Conservation (phyloP, 2,329 filamentous ascomycete genomes). For the Trichoderma cornu-damae region DNA sequence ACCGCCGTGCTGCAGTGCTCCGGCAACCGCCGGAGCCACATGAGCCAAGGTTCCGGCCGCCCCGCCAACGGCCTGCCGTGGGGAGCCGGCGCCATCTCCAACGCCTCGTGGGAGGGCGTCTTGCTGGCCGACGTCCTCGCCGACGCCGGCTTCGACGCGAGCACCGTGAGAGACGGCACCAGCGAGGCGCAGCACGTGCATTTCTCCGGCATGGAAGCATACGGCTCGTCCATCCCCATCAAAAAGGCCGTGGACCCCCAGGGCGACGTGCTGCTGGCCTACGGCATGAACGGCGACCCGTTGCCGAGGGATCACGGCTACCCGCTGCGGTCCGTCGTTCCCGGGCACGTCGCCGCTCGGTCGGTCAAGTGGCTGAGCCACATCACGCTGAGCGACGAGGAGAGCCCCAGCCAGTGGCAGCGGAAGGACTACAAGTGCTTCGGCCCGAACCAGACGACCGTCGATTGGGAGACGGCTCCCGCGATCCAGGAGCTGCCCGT, state of each 20-base stretch:
- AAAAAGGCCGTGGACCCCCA: conserved; percentile 53
- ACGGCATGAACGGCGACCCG: conserved; percentile 60
- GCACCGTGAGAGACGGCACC: conserved; percentile 33
- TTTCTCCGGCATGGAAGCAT: conserved; percentile 55
- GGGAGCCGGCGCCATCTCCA: conserved; percentile 56
- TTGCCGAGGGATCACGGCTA: conserved; percentile 63
- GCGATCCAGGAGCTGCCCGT: conserved; percentile 65
- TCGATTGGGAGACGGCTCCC: conserved; percentile 58
- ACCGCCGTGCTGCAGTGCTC: conserved; percentile 57
- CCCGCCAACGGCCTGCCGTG: conserved; percentile 55
- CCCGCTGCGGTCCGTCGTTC: conserved; percentile 57
- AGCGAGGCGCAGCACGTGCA: conserved; percentile 48
- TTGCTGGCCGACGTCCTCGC: conserved; percentile 50
- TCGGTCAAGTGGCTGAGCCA: conserved; percentile 65
- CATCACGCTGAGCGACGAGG: conserved; percentile 60
- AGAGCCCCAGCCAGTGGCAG: conserved; percentile 62
- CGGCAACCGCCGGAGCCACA: conserved; percentile 55
- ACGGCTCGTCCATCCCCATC: conserved; percentile 57
- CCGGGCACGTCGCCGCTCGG: conserved; percentile 61
- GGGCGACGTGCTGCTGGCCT: conserved; percentile 62
- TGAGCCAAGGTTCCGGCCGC: conserved; percentile 44
- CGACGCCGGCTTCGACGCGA: conserved; percentile 49
- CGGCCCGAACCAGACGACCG: conserved; percentile 55
- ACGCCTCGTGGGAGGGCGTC: conserved; percentile 55
- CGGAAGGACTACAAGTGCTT: conserved; percentile 65